phyloP scores from a whole-genome alignment of 2,329 filamentous ascomycete genomes.

The Fusarium brevicatenulatum region DNA sequence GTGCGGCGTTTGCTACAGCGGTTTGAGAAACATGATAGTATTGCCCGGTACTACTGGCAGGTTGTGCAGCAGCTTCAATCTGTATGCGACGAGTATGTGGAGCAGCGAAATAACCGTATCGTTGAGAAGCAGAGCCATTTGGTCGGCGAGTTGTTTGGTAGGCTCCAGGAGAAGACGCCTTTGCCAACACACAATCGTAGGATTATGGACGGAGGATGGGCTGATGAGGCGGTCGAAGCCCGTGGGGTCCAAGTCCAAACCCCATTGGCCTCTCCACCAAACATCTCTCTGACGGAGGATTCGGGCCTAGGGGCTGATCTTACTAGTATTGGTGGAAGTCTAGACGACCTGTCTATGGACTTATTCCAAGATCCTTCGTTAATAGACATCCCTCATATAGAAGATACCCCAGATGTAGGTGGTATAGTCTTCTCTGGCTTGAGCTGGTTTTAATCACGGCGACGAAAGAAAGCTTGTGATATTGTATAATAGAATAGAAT shows the following conservation, averaged over 20 bases:
- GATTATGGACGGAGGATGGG: neutral
- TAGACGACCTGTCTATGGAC: neutral
- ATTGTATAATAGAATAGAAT: neutral
- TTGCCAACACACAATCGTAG: neutral
- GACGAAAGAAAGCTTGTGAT: neutral
- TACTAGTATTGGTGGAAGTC: neutral
- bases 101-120: neutral
- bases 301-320: neutral
- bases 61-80: neutral
- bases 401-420: neutral
- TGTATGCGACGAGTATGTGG: neutral
- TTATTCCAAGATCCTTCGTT: neutral
- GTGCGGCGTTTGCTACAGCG: neutral
- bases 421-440: neutral
- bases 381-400: neutral
- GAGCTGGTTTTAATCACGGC: neutral
- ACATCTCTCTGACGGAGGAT: too few relatives aligned
- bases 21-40: neutral
- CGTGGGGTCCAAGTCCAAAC: neutral
- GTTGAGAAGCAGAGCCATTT: neutral
- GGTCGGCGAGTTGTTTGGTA: neutral
- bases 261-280: neutral
- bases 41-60: neutral
- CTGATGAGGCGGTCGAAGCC: accelerated
- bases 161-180: neutral